Conservation (phyloP, 148 eudicot species). For the Chenopodium formosanum region DNA sequence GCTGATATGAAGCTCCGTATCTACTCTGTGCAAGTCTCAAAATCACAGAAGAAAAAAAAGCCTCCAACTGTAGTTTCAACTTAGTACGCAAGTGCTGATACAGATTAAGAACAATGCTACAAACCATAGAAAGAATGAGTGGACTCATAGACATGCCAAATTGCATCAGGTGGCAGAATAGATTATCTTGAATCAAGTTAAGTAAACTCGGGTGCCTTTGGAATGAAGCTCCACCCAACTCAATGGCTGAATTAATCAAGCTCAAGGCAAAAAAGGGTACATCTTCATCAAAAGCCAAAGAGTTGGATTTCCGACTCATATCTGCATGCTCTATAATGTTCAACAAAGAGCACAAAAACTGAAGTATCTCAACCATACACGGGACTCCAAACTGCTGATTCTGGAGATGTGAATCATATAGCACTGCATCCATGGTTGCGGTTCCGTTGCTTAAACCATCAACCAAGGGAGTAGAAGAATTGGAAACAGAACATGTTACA, state of each 20-base stretch:
- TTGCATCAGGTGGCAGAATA: constrained; percentile 77
- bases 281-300: constrained; percentile 87
- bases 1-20: constrained; percentile 86
- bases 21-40: constrained; percentile 79
- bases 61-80: constrained; percentile 81
- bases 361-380: constrained; percentile 86
- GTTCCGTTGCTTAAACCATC: constrained; percentile 15
- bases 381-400: constrained; percentile 81
- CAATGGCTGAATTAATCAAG: constrained; percentile 84
- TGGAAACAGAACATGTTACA: neutral
- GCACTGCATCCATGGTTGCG: constrained; percentile 32
- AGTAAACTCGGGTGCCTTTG: constrained; percentile 64
- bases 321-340: constrained; percentile 63
- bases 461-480: constrained; percentile 11
- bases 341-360: constrained; percentile 77
- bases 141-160: constrained; percentile 91
- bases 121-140: constrained; percentile 82
- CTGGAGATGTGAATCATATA: constrained; percentile 44
- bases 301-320: constrained; percentile 57
- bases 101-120: constrained; percentile 85
- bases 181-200: constrained; percentile 70
- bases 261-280: constrained; percentile 87
- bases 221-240: constrained; percentile 75
- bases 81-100: constrained; percentile 70
- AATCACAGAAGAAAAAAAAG: constrained; percentile 80